Evolutionary conservation across 1,284 basidiomycete genomes (phyloP), one percentile per base, ranked within the genome.

Genomic region (Leccinum insolens): DNA sequence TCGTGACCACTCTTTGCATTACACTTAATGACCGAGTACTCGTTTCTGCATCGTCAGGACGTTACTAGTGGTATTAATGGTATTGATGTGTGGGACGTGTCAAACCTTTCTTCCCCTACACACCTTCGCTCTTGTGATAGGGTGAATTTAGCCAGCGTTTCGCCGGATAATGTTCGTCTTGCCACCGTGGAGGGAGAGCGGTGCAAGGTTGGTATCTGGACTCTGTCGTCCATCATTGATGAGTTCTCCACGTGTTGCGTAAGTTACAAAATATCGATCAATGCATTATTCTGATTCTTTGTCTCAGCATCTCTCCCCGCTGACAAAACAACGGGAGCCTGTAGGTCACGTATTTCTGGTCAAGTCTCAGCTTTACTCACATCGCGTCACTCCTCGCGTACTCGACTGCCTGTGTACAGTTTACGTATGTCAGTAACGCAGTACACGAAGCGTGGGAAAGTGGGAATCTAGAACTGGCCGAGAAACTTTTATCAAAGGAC

Each of bases 21-120:
- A 41, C 71, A 5, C n/a, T 22, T 11, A 69, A 17, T 3, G 67
- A 58, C 25, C 71, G 58, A 22, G 31, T 66, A 17, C 70, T 72
- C 17, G 15, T 67, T 22, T 64, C 71, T 37, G 59, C 57, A 12
- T 69, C 69, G 15, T 63, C 65, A 2, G 69, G 69, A 15, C 58
- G 52, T 6, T 34, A 8, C 15, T 2, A 4, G 14, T 15, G 39
- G 60, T 44, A 34, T 34, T 9, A 3, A 34, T 34, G 37, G 37
- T 14, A 64, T 71, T 28, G 69, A 69, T 22, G 41, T 73, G 8
- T 73, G 71, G 71, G 64, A 73, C 52, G 61, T 63, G 28, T 25
- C 44, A 20, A 4, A 17, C 7, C 12, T 34, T 9, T n/a, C 28
- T 28, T 14, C 52, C 7, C 1, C 12, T 5, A 34, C 58, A 44